phyloP scores from a whole-genome alignment of 495 filamentous ascomycete genomes.

The Aspergillus ellipticus region DNA sequence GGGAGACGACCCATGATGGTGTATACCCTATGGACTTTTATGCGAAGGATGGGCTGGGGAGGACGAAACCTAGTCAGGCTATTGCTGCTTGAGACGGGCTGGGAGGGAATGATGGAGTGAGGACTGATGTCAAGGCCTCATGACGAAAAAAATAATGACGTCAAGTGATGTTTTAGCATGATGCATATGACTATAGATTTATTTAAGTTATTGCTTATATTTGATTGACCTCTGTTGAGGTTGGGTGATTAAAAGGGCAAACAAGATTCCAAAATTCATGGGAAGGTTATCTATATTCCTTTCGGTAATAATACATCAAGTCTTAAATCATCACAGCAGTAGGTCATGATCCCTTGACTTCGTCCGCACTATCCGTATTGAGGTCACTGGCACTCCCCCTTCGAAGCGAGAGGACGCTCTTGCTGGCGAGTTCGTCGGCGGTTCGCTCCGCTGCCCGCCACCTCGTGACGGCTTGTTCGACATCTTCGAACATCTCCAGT shows the following conservation, averaged over 20 bases:
- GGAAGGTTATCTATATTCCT: slow-evolving; percentile 3
- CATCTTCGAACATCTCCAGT: slow-evolving; percentile 75
- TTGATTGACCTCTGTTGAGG: background rate
- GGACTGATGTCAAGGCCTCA: background rate
- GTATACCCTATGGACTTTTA: slow-evolving; percentile 99
- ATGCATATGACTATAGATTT: background rate
- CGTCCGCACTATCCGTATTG: slow-evolving; percentile 41
- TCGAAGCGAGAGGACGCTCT: slow-evolving; percentile 40
- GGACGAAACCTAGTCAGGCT: slow-evolving; percentile 45
- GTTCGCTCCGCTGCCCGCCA: slow-evolving; percentile 59
- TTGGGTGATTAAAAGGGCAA: background rate
- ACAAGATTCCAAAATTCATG: background rate
- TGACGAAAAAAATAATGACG: background rate
- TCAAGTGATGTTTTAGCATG: background rate
- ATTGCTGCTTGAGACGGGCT: slow-evolving; percentile 3
- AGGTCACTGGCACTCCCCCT: slow-evolving; percentile 41
- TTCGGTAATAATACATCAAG: slow-evolving; percentile 20
- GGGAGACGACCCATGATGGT: slow-evolving; percentile 61
- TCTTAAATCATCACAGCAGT: slow-evolving; percentile 22
- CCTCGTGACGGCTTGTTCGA: slow-evolving; percentile 55
- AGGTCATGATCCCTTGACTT: slow-evolving; percentile 31
- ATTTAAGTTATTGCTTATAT: background rate
- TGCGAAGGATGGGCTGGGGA: slow-evolving; percentile 83
- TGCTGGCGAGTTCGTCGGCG: slow-evolving; percentile 40
- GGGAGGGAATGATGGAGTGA: background rate